phyloP scores from a whole-genome alignment of 2,329 filamentous ascomycete species.

The Trichophyton rubrum region DNA sequence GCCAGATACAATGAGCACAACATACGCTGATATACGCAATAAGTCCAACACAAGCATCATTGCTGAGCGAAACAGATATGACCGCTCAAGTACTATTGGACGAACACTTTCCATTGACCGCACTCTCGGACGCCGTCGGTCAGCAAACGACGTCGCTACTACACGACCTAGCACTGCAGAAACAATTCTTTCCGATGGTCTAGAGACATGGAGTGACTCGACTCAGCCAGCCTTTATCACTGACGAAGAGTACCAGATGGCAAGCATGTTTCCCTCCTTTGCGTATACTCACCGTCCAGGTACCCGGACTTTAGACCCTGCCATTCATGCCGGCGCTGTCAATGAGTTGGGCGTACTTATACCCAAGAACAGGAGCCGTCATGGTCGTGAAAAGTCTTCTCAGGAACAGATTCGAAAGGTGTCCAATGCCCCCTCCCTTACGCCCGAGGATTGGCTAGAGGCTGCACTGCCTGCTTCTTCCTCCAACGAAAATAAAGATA shows the following conservation, averaged over 20 bases:
- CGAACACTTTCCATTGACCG: constrained; percentile 15
- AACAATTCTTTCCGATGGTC: constrained; percentile 21
- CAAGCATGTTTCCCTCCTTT: constrained; percentile 22
- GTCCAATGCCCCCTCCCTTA: constrained; percentile 23
- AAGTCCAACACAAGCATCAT: constrained; percentile 26
- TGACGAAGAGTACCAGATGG: constrained; percentile 16
- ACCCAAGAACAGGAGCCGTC: constrained; percentile 4
- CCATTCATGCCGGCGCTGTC: background rate
- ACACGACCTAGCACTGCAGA: constrained; percentile 21
- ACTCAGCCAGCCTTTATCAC: constrained; percentile 17
- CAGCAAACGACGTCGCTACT: constrained; percentile 23
- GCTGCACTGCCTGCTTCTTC: constrained; percentile 22
- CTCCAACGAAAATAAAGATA: background rate
- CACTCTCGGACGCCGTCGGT: constrained; percentile 22
- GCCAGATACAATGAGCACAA: constrained; percentile 34
- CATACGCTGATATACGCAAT: constrained; percentile 21
- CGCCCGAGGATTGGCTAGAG: constrained; percentile 32
- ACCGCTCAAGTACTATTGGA: background rate
- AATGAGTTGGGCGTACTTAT: background rate
- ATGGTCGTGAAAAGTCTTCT: background rate
- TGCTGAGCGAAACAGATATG: constrained; percentile 18
- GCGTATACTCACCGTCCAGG: constrained; percentile 11
- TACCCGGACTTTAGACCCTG: background rate
- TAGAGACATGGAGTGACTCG: constrained; percentile 23
- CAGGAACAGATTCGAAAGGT: constrained; percentile 4